phyloP scores from a whole-genome alignment of 2,329 filamentous ascomycete species.

The Aaosphaeria arxii region DNA sequence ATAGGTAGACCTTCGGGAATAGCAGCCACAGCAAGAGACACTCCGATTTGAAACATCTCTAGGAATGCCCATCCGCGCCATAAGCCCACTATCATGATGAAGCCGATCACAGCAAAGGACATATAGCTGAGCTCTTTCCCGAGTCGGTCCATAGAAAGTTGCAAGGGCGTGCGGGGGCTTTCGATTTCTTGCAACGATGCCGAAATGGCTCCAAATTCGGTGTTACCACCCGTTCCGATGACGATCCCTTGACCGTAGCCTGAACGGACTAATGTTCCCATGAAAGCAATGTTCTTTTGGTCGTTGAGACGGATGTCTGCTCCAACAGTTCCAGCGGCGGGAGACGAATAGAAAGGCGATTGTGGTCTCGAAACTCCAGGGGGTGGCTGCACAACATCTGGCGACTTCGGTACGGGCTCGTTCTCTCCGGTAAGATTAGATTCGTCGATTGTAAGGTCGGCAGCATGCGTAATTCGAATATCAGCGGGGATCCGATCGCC shows the following conservation, averaged over 20 bases:
- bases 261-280: slow-evolving; percentile 94
- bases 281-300: slow-evolving; percentile 91
- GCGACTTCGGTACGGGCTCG: slow-evolving; percentile 78
- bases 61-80: slow-evolving; percentile 84
- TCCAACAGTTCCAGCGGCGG: slow-evolving; percentile 57
- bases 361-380: slow-evolving; percentile 42
- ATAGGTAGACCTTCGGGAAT: slow-evolving; percentile 96
- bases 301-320: slow-evolving; percentile 69
- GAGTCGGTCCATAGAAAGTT: slow-evolving; percentile 95
- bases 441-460: slow-evolving; percentile 90
- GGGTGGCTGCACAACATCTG: slow-evolving; percentile 56
- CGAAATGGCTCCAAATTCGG: slow-evolving; percentile 95
- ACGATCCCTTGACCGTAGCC: slow-evolving; percentile 95
- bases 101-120: slow-evolving; percentile 88
- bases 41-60: slow-evolving; percentile 96
- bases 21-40: slow-evolving; percentile 91
- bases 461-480: slow-evolving; percentile 85
- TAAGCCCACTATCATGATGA: slow-evolving; percentile 89
- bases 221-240: slow-evolving; percentile 90
- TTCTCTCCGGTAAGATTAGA: slow-evolving; percentile 97
- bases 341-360: slow-evolving; percentile 58
- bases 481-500: slow-evolving; percentile 96
- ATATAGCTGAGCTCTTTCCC: slow-evolving; percentile 95
- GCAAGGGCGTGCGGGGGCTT: slow-evolving; percentile 87
- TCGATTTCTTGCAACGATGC: slow-evolving; percentile 93